Evolutionary conservation across 192 early-diverging fungal genomes (phyloP), one percentile per base, ranked within the genome.

Genomic region (Tieghemiomyces parasiticus): DNA sequence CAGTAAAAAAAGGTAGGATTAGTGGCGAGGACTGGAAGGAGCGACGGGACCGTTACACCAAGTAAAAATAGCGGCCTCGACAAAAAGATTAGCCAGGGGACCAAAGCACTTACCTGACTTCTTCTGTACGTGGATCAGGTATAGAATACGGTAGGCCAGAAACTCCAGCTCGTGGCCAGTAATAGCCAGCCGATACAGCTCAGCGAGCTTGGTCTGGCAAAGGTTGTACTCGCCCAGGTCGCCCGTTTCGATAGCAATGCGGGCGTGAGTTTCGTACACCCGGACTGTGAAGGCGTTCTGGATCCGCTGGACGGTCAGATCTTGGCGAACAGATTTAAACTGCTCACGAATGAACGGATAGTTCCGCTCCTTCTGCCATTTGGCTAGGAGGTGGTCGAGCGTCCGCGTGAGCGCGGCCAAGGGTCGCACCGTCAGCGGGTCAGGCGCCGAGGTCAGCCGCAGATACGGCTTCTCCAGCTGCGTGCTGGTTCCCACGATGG

Each of bases 181-280:
- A 25, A 90, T 67, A 32, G 81, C 78, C 49, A 79, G 69, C 47
- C 74, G 66, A 66, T 97, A 97, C 26, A 99, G 73, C 44, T 88
- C 79, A 65, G 89, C 91, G 38, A 99, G 72, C 67, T 97, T 92
- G 4, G 89, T 91, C 69, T 94, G 91, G 67, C 93, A 97, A 65
- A 95, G 93, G 62, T 99, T 99, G 73, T 85, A 99, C 76, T 99
- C 95, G 64, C 93, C 93, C 26, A 99, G 74, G 65, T 99, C 95
- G 46, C 87, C 86, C 73, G 88, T 93, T 70, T 96, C 95, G 47
- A 98, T 66, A 14, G 95, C 95, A 61, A 98, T 96, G 46, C 95
- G 72, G 20, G 91, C 93, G 73, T 99, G 91, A 20, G 76, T 79
- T 69, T 99, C 93, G 69, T 99, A 99, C 1, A 97, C 93, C 50